Evolutionary conservation across 108 stramenopile genomes (phyloP), one percentile per base, ranked within the genome.

Genomic region (Parietichytrium sp.): DNA sequence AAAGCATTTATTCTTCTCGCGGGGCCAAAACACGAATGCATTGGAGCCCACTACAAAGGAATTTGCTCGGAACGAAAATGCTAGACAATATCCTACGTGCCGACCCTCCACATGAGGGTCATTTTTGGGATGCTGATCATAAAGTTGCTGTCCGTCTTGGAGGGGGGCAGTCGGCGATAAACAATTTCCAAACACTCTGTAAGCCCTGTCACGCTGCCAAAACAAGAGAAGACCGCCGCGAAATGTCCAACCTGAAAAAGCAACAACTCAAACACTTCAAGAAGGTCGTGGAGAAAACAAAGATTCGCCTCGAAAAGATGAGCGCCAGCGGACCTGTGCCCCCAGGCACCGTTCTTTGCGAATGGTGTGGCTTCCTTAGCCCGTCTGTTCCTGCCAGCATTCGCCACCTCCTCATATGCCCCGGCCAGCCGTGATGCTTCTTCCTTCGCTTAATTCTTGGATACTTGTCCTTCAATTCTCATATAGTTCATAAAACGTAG

Each of bases 301-400:
- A 45, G 38, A 42, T 45, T n/a, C 61, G 42, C 38, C 45, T 72
- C 45, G 6, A 10, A 10, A n/a, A 6, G 10, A 10, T 6, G 6
- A 42, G 61, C 2, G 42, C 13, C 8, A 45, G 20, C 10, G 45
- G 25, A 6, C 10, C 33, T 10, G 38, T n/a, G n/a, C n/a, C n/a
- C n/a, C n/a, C 10, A n/a, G 20, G 20, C 33, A 45, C 20, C 23
- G 38, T 72, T 25, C 10, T 72, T 38, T 72, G 61, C 20, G 61
- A 72, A 25, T 72, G 61, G 61, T 72, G 61, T 72, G 61, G 61
- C 33, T 72, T 72, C n/a, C n/a, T n/a, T n/a, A n/a, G n/a, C n/a
- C n/a, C n/a, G n/a, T n/a, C n/a, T n/a, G n/a, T n/a, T n/a, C n/a
- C n/a, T n/a, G n/a, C n/a, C n/a, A n/a, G n/a, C n/a, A n/a, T n/a